A percentile compares a stretch with the other conserved stretches of the same genome.
These are phyloP conservation scores for Termitomyces sp. DNA, from an alignment of 768 basidiomycete genomes.

Conservation along the genomic window DNA sequence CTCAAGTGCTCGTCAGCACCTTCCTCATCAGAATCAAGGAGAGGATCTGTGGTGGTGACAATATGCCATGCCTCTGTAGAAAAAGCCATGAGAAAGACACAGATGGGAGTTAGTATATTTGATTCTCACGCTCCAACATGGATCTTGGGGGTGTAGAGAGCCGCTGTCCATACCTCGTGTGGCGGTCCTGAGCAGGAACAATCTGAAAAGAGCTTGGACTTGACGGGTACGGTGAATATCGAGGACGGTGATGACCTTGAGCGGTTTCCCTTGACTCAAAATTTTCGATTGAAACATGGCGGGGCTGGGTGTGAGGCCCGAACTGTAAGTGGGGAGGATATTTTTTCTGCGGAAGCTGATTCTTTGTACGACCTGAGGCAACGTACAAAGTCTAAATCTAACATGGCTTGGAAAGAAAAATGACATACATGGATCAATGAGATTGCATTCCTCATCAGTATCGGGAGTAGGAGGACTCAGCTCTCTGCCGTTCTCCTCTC, in stretches of 20 bases:
- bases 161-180: slow-evolving; percentile 13
- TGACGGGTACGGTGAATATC: slow-evolving; percentile 31
- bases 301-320: slow-evolving; percentile 1
- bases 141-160: slow-evolving; percentile 30
- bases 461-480: slow-evolving; percentile 6
- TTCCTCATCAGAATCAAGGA: slow-evolving; percentile 73
- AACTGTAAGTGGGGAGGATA: slow-evolving; percentile 3
- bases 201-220: slow-evolving; percentile 7
- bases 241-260: slow-evolving; percentile 17
- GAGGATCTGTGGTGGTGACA: slow-evolving; percentile 61
- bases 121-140: slow-evolving; percentile 62
- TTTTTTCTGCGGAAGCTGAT: slow-evolving; percentile 12
- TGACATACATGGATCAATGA: slow-evolving; percentile 7
- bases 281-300: slow-evolving; percentile 1
- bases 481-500: slow-evolving; percentile 18
- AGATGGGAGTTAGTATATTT: background rate
- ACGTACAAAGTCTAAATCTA: background rate
- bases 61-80: slow-evolving; percentile 68
- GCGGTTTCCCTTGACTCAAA: background rate
- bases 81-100: slow-evolving; percentile 5
- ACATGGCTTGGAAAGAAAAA: background rate
- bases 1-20: slow-evolving; percentile 57
- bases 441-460: slow-evolving; percentile 12
- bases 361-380: slow-evolving; percentile 1
- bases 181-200: slow-evolving; percentile 2